A percentile compares a stretch with the other conserved stretches of the same genome.
phyloP scores from a whole-genome alignment of 345 rosid species.

The Corchorus olitorius region DNA sequence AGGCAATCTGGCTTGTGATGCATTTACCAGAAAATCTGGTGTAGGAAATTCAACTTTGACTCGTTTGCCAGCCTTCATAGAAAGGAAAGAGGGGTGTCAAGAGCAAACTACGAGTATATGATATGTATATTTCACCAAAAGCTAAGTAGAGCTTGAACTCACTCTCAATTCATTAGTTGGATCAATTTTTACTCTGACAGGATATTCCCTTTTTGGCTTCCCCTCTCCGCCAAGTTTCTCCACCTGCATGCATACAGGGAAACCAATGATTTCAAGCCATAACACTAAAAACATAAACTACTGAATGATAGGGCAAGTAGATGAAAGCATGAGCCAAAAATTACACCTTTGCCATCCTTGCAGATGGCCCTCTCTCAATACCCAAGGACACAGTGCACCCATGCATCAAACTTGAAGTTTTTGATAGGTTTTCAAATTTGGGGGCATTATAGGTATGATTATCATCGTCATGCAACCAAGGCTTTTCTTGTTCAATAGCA shows the following conservation, averaged over 20 bases:
- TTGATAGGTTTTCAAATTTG: slow-evolving; percentile 41
- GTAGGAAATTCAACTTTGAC: slow-evolving; percentile 38
- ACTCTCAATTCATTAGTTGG: slow-evolving; percentile 45
- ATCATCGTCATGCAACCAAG: slow-evolving; percentile 37
- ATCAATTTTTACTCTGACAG: slow-evolving; percentile 33
- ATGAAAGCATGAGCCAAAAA: slow-evolving; percentile 1
- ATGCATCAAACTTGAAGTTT: slow-evolving; percentile 42
- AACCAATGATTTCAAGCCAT: slow-evolving; percentile 9
- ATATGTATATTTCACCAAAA: neutral
- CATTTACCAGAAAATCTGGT: slow-evolving; percentile 42
- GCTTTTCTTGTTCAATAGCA: slow-evolving; percentile 34
- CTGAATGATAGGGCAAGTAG: neutral
- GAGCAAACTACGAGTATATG: neutral
- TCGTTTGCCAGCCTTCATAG: slow-evolving; percentile 52
- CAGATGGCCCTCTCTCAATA: slow-evolving; percentile 42
- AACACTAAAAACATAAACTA: neutral
- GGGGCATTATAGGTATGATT: slow-evolving; percentile 31
- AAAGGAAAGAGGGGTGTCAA: slow-evolving; percentile 18
- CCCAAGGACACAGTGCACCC: slow-evolving; percentile 44
- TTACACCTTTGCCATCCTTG: slow-evolving; percentile 48
- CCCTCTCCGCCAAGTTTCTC: slow-evolving; percentile 41
- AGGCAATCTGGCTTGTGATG: slow-evolving; percentile 39
- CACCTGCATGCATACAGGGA: slow-evolving; percentile 35
- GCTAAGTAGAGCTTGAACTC: slow-evolving; percentile 32
- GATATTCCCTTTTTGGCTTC: slow-evolving; percentile 36